phyloP scores from a whole-genome alignment of 2,329 filamentous ascomycete genomes.

The Colletotrichum sp. region DNA sequence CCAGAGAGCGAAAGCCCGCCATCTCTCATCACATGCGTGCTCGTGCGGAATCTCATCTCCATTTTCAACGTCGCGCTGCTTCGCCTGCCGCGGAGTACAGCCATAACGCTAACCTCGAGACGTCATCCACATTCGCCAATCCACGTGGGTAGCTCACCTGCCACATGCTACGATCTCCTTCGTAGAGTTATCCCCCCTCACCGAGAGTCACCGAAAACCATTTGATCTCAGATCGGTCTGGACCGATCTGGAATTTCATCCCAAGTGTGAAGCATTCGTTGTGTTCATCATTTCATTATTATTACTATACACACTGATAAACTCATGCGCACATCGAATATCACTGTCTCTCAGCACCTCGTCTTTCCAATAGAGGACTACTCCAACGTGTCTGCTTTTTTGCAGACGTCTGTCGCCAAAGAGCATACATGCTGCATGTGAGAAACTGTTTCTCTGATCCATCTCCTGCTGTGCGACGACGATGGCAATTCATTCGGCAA shows the following conservation, averaged over 20 bases:
- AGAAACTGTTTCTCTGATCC: not conserved
- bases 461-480: not conserved
- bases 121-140: not conserved
- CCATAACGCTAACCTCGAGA: not conserved
- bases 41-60: not conserved
- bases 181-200: not conserved
- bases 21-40: not conserved
- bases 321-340: not conserved
- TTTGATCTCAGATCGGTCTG: not conserved
- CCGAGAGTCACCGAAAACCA: not conserved
- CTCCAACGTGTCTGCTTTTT: not conserved
- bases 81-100: not conserved
- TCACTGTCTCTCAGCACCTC: not conserved
- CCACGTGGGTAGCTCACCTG: conserved; percentile 9
- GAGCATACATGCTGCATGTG: not conserved
- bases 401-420: not conserved
- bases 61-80: not conserved
- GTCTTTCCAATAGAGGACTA: conserved; percentile 7
- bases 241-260: too few relatives aligned
- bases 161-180: not conserved
- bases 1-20: not conserved
- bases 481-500: not conserved
- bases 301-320: conserved; percentile 20
- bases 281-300: conserved; percentile 20
- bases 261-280: not conserved